These are phyloP conservation scores for Ophiostoma piceae DNA, from an alignment of 2,329 filamentous ascomycete species.

Conservation along the genomic window DNA sequence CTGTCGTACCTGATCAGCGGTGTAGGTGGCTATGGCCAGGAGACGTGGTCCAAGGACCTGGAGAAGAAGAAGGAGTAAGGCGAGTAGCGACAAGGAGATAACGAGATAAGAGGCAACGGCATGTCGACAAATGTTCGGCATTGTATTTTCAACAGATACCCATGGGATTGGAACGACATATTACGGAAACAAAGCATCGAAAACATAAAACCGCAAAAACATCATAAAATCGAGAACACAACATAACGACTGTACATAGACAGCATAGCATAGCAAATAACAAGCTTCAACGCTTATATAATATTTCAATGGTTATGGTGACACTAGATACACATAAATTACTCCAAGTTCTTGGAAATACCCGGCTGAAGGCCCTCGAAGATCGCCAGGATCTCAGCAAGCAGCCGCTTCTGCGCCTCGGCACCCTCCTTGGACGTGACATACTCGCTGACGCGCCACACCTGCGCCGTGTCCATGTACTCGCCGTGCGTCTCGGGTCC, in stretches of 20 bases:
- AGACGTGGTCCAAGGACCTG: constrained; percentile 32
- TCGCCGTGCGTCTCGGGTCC: constrained; percentile 39
- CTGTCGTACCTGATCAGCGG: constrained; percentile 55
- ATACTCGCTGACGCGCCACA: constrained; percentile 32
- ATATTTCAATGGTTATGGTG: not conserved
- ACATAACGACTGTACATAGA: not conserved
- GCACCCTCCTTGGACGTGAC: constrained; percentile 38
- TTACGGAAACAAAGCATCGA: constrained; percentile 7
- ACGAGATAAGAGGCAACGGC: not conserved
- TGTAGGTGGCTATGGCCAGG: constrained; percentile 55
- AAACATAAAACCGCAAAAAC: constrained; percentile 6
- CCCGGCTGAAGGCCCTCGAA: constrained; percentile 42
- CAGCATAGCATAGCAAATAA: not conserved
- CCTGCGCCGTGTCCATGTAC: constrained; percentile 37
- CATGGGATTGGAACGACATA: constrained; percentile 14
- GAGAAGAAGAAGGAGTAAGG: not conserved
- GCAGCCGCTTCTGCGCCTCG: constrained; percentile 37
- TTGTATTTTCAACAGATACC: constrained; percentile 25
- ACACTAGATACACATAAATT: too few species aligned
- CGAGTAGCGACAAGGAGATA: not conserved
- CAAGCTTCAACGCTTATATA: not conserved
- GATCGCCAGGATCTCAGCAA: constrained; percentile 40
- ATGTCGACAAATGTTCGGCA: not conserved
- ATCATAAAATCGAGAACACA: not conserved
- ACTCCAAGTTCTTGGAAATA: constrained; percentile 32